These are phyloP conservation scores for Psilocybe sp. DNA, from an alignment of 768 basidiomycete genomes.

Conservation along the genomic window DNA sequence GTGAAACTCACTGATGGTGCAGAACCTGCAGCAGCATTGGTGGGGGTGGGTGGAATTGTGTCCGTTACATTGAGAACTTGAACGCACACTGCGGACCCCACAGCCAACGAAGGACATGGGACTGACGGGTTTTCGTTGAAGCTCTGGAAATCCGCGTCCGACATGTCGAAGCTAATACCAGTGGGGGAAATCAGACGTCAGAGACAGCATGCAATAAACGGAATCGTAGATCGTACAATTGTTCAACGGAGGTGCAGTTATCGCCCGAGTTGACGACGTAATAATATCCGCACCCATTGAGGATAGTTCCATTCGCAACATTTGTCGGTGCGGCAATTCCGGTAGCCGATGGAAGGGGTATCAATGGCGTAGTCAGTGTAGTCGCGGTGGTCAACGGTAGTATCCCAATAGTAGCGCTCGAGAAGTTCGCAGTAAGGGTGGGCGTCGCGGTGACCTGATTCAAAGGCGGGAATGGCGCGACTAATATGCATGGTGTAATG, in stretches of 20 bases:
- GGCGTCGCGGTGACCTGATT: not conserved
- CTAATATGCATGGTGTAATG: not conserved
- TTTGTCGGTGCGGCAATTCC: not conserved
- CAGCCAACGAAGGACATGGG: not conserved
- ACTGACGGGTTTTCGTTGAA: not conserved
- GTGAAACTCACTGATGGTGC: slow-evolving; percentile 7
- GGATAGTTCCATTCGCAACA: not conserved
- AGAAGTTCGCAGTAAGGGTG: not conserved
- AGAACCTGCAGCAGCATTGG: slow-evolving; percentile 8
- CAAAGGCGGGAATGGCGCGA: slow-evolving; percentile 20
- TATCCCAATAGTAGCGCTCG: not conserved
- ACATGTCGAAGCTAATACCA: not conserved
- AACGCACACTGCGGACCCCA: not conserved
- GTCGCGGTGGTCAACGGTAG: slow-evolving; percentile 4
- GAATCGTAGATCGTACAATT: no score
- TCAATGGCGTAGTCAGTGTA: slow-evolving; percentile 4
- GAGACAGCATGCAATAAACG: not conserved
- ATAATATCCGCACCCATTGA: slow-evolving; percentile 1
- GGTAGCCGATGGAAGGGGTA: not conserved
- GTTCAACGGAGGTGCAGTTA: slow-evolving; percentile 1
- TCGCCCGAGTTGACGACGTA: not conserved
- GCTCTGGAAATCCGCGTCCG: not conserved
- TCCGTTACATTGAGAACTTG: slow-evolving; percentile 1
- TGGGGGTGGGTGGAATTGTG: slow-evolving; percentile 7
- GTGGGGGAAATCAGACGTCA: not conserved